phyloP scores from a whole-genome alignment of 805 yeast species.

The Candida argentea region DNA sequence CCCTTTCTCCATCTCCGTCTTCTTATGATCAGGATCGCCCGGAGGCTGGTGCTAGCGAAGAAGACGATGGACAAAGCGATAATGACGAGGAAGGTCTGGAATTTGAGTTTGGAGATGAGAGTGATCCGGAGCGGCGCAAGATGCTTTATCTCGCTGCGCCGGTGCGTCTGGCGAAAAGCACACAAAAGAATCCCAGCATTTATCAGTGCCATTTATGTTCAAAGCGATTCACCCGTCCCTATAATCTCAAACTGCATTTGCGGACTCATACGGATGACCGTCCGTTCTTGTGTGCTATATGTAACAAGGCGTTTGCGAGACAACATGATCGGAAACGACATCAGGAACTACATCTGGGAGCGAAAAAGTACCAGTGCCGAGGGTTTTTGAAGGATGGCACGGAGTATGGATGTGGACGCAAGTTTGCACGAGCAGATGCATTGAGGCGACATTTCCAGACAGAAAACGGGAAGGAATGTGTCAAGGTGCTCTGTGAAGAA shows the following conservation, averaged over 20 bases:
- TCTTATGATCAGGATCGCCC: constrained; percentile 12
- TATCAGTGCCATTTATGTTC: constrained; percentile 79
- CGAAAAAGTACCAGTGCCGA: constrained; percentile 62
- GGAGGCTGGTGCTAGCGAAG: constrained; percentile 8
- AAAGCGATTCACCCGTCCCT: constrained; percentile 83
- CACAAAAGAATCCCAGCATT: constrained; percentile 63
- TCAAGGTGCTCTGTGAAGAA: constrained; percentile 29
- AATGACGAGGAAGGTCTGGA: constrained; percentile 5
- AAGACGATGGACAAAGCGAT: constrained; percentile 1
- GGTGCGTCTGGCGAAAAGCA: constrained; percentile 39
- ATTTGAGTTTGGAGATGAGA: constrained; percentile 2
- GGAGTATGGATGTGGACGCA: constrained; percentile 36
- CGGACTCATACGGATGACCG: constrained; percentile 84
- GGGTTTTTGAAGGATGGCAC: constrained; percentile 39
- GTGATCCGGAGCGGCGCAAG: constrained; percentile 37
- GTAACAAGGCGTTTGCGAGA: constrained; percentile 65
- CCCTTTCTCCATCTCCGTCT: background rate
- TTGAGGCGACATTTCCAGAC: constrained; percentile 36
- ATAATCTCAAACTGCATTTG: constrained; percentile 83
- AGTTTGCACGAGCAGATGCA: constrained; percentile 38
- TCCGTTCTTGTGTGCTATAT: constrained; percentile 61
- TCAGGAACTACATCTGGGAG: constrained; percentile 59
- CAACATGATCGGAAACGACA: constrained; percentile 38
- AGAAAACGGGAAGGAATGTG: constrained; percentile 36
- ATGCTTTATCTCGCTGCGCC: constrained; percentile 60